Percentiles rank a stretch among this genome's conserved stretches.
Conservation (phyloP, 2,329 filamentous ascomycete species). For the Pseudogymnoascus sp. region DNA sequence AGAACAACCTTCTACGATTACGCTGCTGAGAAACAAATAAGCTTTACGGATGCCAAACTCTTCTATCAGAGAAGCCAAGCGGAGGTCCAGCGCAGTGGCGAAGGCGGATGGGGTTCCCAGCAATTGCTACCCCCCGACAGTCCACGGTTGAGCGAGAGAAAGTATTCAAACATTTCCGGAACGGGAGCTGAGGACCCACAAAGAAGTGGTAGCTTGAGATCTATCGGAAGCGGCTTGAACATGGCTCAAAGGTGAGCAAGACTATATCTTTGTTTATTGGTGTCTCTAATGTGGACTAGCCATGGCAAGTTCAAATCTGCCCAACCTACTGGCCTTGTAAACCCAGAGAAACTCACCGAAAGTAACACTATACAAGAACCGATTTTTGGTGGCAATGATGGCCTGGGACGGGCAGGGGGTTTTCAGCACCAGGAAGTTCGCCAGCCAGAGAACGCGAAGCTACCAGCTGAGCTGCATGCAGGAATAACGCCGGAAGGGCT, state of each 20-base stretch:
- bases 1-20: slow-evolving; percentile 90
- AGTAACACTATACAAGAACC: slow-evolving; percentile 26
- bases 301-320: slow-evolving; percentile 20
- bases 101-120: slow-evolving; percentile 25
- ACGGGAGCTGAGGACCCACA: slow-evolving; percentile 18
- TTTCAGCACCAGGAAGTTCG: background rate
- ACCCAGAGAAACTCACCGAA: slow-evolving; percentile 24
- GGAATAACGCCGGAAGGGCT: slow-evolving; percentile 43
- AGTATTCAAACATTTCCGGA: slow-evolving; percentile 20
- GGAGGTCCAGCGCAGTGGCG: slow-evolving; percentile 31
- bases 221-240: slow-evolving; percentile 21
- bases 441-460: slow-evolving; percentile 25
- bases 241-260: slow-evolving; percentile 17
- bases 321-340: slow-evolving; percentile 23
- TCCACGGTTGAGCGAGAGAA: slow-evolving; percentile 21
- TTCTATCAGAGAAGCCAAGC: slow-evolving; percentile 88
- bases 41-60: slow-evolving; percentile 85
- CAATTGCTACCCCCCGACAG: slow-evolving; percentile 24
- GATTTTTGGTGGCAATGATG: slow-evolving; percentile 14
- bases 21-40: slow-evolving; percentile 87
- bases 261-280: background rate
- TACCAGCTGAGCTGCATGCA: slow-evolving; percentile 48
- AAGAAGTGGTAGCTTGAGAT: slow-evolving; percentile 24
- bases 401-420: slow-evolving; percentile 18
- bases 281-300: slow-evolving; percentile 12